Percentiles rank a stretch among this genome's conserved stretches.
Evolutionary conservation across 306 rosid genomes (phyloP).

Genomic region (Quercus variabilis): DNA sequence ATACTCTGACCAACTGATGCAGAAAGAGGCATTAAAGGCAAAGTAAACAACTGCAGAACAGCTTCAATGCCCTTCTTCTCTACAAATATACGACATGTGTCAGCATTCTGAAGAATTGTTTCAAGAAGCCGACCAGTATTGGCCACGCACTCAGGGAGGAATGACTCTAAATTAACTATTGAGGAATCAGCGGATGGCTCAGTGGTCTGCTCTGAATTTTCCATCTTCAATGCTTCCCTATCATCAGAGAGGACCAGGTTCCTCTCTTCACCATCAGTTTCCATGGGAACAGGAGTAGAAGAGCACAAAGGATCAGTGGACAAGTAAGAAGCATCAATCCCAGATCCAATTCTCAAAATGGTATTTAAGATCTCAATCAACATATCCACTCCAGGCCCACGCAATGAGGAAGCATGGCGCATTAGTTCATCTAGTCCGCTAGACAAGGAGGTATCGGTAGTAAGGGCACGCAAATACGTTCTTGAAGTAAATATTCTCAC

Average conservation of each 20-base stretch:
- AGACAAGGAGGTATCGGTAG: conserved; percentile 84
- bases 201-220: conserved; percentile 45
- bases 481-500: conserved; percentile 89
- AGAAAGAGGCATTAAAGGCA: conserved; percentile 83
- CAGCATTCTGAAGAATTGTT: conserved; percentile 95
- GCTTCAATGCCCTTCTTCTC: conserved; percentile 96
- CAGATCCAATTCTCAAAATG: conserved; percentile 75
- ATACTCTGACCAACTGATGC: conserved; percentile 82
- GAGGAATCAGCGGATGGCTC: conserved; percentile 65
- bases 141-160: conserved; percentile 85
- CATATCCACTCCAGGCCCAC: conserved; percentile 96
- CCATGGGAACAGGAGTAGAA: conserved; percentile 87
- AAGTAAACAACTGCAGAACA: conserved; percentile 74
- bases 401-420: conserved; percentile 92
- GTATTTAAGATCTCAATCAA: conserved; percentile 75
- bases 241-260: conserved; percentile 44
- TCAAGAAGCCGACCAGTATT: conserved; percentile 90
- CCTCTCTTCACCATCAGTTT: conserved; percentile 76
- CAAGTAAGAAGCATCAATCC: conserved; percentile 44
- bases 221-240: conserved; percentile 56
- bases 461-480: conserved; percentile 72
- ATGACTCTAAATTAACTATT: conserved; percentile 53
- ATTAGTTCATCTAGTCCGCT: conserved; percentile 91
- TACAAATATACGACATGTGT: conserved; percentile 88
- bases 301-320: conserved; percentile 53